Evolutionary conservation across 208 protist species (phyloP).

Genomic region (Trypanosoma grayi): DNA sequence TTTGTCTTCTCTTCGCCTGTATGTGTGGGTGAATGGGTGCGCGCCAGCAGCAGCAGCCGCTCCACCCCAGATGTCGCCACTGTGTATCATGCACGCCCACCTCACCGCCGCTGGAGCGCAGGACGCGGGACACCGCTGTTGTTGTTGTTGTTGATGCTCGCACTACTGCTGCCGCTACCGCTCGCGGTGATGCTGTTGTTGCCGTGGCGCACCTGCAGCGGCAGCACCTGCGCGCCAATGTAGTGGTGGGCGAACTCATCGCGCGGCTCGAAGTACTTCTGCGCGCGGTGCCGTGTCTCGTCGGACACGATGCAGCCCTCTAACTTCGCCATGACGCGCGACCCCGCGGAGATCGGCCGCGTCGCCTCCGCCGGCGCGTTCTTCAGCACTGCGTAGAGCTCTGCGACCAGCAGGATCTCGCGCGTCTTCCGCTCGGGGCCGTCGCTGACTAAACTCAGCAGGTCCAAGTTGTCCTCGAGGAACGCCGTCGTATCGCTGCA

Average conservation of each 20-base stretch:
- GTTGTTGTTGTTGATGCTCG: slow-evolving; percentile 22
- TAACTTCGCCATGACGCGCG: slow-evolving; percentile 46
- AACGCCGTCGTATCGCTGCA: slow-evolving; percentile 29
- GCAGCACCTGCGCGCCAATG: slow-evolving; percentile 4
- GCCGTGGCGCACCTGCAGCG: slow-evolving; percentile 1
- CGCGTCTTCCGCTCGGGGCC: slow-evolving; percentile 26
- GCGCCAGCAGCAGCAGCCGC: too few species aligned
- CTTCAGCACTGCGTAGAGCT: slow-evolving; percentile 50
- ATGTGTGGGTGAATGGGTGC: background rate
- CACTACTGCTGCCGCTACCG: slow-evolving; percentile 4
- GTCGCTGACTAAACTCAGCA: slow-evolving; percentile 66
- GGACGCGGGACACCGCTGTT: background rate
- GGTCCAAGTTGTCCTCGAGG: slow-evolving; percentile 52
- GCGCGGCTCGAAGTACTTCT: slow-evolving; percentile 25
- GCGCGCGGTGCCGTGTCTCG: slow-evolving; percentile 39
- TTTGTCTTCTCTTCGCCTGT: background rate
- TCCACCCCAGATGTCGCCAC: too few species aligned
- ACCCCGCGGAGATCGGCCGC: slow-evolving; percentile 24
- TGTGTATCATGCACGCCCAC: background rate
- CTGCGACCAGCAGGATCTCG: slow-evolving; percentile 47
- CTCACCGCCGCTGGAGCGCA: background rate
- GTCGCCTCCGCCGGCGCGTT: slow-evolving; percentile 5
- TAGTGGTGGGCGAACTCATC: slow-evolving; percentile 20
- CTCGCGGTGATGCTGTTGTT: slow-evolving; percentile 7
- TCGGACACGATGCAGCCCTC: slow-evolving; percentile 46